Evolutionary conservation across 495 filamentous ascomycete genomes (phyloP), one percentile per base, ranked within the genome.

Genomic region (Penicillium dipodomyicola): DNA sequence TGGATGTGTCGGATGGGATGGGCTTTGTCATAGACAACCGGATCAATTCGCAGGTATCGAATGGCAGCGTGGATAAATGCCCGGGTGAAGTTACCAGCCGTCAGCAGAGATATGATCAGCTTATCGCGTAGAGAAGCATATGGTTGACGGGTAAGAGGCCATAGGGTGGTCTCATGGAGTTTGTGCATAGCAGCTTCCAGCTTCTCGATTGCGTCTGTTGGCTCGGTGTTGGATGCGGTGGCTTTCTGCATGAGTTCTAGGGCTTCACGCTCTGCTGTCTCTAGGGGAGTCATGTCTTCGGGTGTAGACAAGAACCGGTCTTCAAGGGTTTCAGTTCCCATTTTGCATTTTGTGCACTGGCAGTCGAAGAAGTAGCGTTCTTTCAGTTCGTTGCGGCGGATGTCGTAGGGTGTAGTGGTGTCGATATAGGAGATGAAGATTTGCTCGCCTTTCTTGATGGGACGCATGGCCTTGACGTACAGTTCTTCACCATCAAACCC

Each of bases 351-450:
- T 8, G 67, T 45, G 68, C 88, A 92, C 35, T 49, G 53, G 68
- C 88, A 92, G 50, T 72, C 70, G 69, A 91, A 90, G 69, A 83
- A 87, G 68, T 86, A 89, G 25, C 80, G 76, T 14, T 75, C 73
- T 32, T 68, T 65, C 1, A 92, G 75, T 52, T 86, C 76, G 9
- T 66, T 61, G 22, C 77, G 79, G 2, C 83, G 80, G 8, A 69
- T 66, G 4, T 65, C 39, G 10, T 69, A 67, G 0, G 82, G 79
- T 32, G 79, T 76, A 0, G 80, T 86, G 19, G 74, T 72, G 65
- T 90, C 87, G 53, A 86, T 72, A 64, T 92, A 92, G 22, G 83
- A 83, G 59, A 89, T 83, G 51, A 80, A 82, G 40, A 92, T 72
- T 66, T 92, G 87, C 14, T 82, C 77, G 56, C 78, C 77, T 23